These are phyloP conservation scores for Chrysoporthe deuterocubensis DNA, from an alignment of 2,329 filamentous ascomycete genomes.

Conservation along the genomic window DNA sequence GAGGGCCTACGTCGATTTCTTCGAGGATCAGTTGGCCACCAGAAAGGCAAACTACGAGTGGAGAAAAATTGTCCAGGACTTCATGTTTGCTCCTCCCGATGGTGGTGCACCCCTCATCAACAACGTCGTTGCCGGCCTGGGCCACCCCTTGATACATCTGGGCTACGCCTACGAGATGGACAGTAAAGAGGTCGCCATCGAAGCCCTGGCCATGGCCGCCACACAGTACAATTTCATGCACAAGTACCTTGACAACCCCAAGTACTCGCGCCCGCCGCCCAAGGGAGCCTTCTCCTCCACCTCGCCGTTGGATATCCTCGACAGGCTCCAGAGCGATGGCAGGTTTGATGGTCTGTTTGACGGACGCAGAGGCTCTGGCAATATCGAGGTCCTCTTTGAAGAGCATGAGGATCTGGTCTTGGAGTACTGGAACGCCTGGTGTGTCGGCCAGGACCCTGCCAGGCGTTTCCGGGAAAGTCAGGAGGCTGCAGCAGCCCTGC, in stretches of 20 bases:
- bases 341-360: slow-evolving; percentile 69
- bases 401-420: slow-evolving; percentile 72
- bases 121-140: slow-evolving; percentile 77
- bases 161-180: slow-evolving; percentile 92
- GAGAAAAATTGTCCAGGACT: slow-evolving; percentile 76
- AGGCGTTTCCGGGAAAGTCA: slow-evolving; percentile 76
- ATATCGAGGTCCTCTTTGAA: slow-evolving; percentile 70
- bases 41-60: slow-evolving; percentile 72
- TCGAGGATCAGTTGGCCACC: slow-evolving; percentile 84
- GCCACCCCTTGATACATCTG: slow-evolving; percentile 90
- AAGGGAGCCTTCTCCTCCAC: slow-evolving; percentile 51
- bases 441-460: slow-evolving; percentile 65
- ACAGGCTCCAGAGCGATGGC: slow-evolving; percentile 69
- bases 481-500: slow-evolving; percentile 62
- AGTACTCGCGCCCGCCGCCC: slow-evolving; percentile 68
- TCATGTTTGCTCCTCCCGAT: slow-evolving; percentile 60
- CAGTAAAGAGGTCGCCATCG: slow-evolving; percentile 84
- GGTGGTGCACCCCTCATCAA: slow-evolving; percentile 80
- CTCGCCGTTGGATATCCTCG: slow-evolving; percentile 72
- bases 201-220: slow-evolving; percentile 75
- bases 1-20: slow-evolving; percentile 90
- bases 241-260: slow-evolving; percentile 72
- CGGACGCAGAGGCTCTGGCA: slow-evolving; percentile 58
- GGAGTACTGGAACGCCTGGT: slow-evolving; percentile 92
- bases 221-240: slow-evolving; percentile 63